Evolutionary conservation across 2,329 filamentous ascomycete species (phyloP), one percentile per base, ranked within the genome.

Genomic region (Alternaria postmessia): DNA sequence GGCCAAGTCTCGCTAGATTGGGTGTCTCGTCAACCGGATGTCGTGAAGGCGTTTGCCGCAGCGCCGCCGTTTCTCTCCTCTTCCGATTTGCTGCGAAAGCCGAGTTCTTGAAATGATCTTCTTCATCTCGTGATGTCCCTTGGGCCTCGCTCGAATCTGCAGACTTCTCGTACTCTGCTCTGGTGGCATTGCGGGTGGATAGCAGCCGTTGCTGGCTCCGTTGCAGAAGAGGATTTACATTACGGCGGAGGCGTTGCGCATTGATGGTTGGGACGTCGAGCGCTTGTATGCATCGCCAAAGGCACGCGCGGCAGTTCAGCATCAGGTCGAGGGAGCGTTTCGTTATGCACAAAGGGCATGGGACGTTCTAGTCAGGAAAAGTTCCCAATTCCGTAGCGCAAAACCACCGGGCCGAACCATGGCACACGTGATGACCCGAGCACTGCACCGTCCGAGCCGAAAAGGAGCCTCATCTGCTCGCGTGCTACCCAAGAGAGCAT

Each of bases 231-330:
- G 63, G 63, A 44, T 51, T 65, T 38, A 58, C 70, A 70, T 71
- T 56, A 56, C 60, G 65, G 58, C 69, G 67, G 51, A 74, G 61
- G 30, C 64, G 64, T 38, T 66, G 67, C 22, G 65, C 51, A 36
- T 63, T 66, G 39, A 61, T 51, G 32, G 69, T 44, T 18, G 69
- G 62, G 36, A 70, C 63, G 62, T 81, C 73, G 60, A 83, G 73
- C 48, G 80, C 78, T 46, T 79, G 79, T 51, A 81, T 73, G 65
- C 75, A 78, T 74, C 79, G 80, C 70, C 76, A 72, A 51, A 80
- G 74, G 70, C 81, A 82, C 64, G 78, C 75, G 62, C 76, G 78
- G 65, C 81, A 83, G 51, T 79, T 79, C 60, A 82, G 75, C 82
- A 83, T 83, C 53, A 66, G 61, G 46, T 52, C 47, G 57, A 59